These are phyloP conservation scores for Kwoniella shivajii DNA, from an alignment of 1,284 basidiomycete genomes.

Conservation along the genomic window DNA sequence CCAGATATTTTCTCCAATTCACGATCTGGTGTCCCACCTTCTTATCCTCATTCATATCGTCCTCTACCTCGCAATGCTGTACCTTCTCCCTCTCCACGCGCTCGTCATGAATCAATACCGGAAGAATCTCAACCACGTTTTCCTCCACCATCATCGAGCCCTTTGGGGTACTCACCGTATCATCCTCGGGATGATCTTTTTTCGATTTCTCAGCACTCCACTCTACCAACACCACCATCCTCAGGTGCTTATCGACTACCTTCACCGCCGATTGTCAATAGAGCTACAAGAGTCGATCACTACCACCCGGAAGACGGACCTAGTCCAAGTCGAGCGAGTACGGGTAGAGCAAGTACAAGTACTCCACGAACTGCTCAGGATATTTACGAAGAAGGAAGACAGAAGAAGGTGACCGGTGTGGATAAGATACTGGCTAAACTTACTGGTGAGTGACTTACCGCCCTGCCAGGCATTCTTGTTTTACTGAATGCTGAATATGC, in stretches of 20 bases:
- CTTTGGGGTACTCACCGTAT: not conserved
- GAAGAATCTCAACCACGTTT: not conserved
- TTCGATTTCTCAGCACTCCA: not conserved
- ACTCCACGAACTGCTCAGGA: conserved; percentile 2
- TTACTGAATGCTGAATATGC: too few relatives aligned
- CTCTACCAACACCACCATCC: not conserved
- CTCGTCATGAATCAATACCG: too few relatives aligned
- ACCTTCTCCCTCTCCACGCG: not conserved
- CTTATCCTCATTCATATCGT: not conserved
- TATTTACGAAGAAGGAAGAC: not conserved
- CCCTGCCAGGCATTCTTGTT: not conserved
- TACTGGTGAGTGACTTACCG: not conserved
- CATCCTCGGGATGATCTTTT: not conserved
- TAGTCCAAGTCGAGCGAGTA: too few relatives aligned
- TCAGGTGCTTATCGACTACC: not conserved
- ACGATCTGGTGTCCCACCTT: too few relatives aligned
- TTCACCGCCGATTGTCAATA: not conserved
- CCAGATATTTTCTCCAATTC: too few relatives aligned
- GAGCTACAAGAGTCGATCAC: not conserved
- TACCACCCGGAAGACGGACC: not conserved
- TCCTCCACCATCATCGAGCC: not conserved
- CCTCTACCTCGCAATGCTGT: not conserved
- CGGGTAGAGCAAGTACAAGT: not conserved
- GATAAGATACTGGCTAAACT: conserved; percentile 3
- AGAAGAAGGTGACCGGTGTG: not conserved